Base-by-base conservation (phyloP, 768 basidiomycete genomes). In the Crucibulum laeve region DNA sequence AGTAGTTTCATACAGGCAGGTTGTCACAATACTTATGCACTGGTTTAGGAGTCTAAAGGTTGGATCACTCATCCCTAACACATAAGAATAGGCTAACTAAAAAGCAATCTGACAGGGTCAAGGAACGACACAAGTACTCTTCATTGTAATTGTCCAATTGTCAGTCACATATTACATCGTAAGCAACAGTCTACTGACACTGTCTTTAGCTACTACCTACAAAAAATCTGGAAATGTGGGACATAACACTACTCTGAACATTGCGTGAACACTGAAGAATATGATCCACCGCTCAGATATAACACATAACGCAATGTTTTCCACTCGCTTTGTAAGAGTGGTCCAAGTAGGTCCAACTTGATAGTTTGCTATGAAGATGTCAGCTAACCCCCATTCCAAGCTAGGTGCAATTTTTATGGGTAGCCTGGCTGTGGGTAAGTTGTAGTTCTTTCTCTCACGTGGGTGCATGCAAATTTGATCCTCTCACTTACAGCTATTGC, bases 171-270 rank as follows among this genome's bases (percentile, higher is more conserved):
- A n/a, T 5, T 25, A 13, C 24, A 34, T 28, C 19, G 3, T 15
- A 4, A 18, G 19, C 3, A 22, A 43, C n/a, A 10, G 30, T 39
- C 25, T n/a, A 22, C 23, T 0, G 33, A 8, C 14, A 39, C 14
- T 14, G 36, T 26, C 32, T n/a, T 28, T 15, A 64, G 62, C 15
- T 55, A 56, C 26, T 64, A 64, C 40, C 49, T 64, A n/a, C 53
- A 51, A 30, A 58, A 59, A 50, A 64, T 64, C 19, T 62, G 62
- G 62, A 50, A 44, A 23, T 58, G 62, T 64, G 37, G 37, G 60
- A 37, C 28, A 37, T 3, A 37, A 3, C 19, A 2, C 19, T 42
- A 6, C 22, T 28, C 8, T 40, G 38, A 11, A 21, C 11, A 7
- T 22, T 23, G 38, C 19, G 7, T 13, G 18, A 14, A 22, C 18